Evolutionary conservation across 2,329 filamentous ascomycete species (phyloP).

Genomic region (Trichoderma harzianum): DNA sequence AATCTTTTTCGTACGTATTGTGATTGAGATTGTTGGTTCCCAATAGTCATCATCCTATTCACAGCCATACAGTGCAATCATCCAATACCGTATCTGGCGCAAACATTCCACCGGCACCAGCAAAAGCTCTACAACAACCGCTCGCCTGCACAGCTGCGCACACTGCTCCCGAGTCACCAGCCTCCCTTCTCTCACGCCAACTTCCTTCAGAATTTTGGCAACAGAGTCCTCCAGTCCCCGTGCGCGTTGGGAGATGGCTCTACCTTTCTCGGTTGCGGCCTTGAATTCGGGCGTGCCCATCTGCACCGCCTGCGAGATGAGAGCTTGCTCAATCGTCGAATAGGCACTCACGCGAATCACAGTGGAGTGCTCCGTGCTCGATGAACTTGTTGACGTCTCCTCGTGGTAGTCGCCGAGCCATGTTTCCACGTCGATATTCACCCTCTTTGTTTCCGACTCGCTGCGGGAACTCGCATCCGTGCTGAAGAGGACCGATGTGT

Average conservation of each 20-base stretch:
- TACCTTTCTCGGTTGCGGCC: not conserved
- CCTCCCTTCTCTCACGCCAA: not conserved
- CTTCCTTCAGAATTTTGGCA: not conserved
- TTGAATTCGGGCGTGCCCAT: not conserved
- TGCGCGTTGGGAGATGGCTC: not conserved
- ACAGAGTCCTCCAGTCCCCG: not conserved
- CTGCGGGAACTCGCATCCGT: not conserved
- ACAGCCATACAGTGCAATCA: not conserved
- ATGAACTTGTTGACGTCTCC: not conserved
- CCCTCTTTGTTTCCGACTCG: not conserved
- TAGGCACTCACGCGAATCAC: not conserved
- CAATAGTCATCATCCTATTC: not conserved
- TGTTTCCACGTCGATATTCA: not conserved
- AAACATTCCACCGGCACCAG: not conserved
- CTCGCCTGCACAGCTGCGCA: not conserved
- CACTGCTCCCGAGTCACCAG: not conserved
- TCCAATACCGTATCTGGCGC: not conserved
- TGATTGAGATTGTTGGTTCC: not conserved
- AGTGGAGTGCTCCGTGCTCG: not conserved
- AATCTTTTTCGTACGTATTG: not conserved
- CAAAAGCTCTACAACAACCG: not conserved
- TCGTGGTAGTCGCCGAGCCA: not conserved
- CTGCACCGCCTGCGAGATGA: not conserved
- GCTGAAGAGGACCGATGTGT: not conserved
- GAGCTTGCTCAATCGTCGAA: not conserved